Evolutionary conservation across 2,329 filamentous ascomycete genomes (phyloP), one percentile per base, ranked within the genome.

Genomic region (Neoarthrinium moseri): DNA sequence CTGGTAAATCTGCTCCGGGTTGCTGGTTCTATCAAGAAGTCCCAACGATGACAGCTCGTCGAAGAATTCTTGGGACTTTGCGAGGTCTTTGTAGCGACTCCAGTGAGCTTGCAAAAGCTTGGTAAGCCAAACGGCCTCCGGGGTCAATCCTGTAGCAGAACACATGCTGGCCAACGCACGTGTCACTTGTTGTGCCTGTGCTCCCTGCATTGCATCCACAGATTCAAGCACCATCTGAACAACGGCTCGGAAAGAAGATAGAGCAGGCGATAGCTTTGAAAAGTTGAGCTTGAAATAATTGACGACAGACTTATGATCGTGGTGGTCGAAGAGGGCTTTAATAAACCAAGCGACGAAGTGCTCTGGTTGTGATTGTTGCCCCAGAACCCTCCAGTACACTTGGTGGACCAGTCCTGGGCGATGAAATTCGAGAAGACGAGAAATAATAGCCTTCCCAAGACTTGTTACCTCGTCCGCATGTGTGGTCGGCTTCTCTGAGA

Each of bases 91-190:
- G 13, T 59, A 43, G 6, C 55, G 57, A 17, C 39, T 46, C 68
- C 69, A 73, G 34, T 69, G 54, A 17, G 61, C 51, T 20, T 61
- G 59, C 12, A 73, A 42, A 2, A 73, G 52, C 43, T 57, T 62
- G 21, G 65, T 63, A 1, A 67, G 56, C 69, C 70, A 73, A 10
- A 56, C 36, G 4, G 62, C 59, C 22, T 54, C 60, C 35, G 72
- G 41, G n/a, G 46, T 46, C 5, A 37, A 48, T 2, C 48, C 26
- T 1, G 26, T 35, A 8, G 58, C 52, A 32, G 43, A 48, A 6
- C 56, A 46, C 35, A 66, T 56, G 11, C 39, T 43, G 4, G 56
- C 41, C 17, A 70, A 54, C 1, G 56, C 53, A n/a, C 46, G 48
- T 13, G 72, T 34, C 3, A 71, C 59, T 2, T 53, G 42, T 5